Evolutionary conservation across 2,329 filamentous ascomycete genomes (phyloP).

Genomic region (Xylaria sp.): DNA sequence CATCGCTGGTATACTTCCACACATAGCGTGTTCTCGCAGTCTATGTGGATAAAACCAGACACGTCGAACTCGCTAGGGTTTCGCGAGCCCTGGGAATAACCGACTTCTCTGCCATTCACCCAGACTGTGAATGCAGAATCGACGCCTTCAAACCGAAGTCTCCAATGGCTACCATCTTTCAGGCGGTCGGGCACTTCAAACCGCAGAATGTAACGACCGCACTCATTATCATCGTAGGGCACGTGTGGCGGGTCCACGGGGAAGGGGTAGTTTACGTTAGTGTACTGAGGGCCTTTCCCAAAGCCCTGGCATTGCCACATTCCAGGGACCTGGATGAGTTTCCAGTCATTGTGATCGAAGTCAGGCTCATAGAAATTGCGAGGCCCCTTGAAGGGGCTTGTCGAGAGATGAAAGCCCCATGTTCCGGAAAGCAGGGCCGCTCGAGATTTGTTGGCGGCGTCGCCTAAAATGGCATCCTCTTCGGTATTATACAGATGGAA

Average conservation of each 20-base stretch:
- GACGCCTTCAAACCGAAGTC: conserved; percentile 80
- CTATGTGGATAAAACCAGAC: conserved; percentile 59
- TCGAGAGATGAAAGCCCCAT: conserved; percentile 65
- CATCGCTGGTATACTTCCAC: conserved; percentile 79
- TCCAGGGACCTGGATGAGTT: conserved; percentile 68
- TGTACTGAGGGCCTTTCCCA: conserved; percentile 70
- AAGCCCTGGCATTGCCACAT: conserved; percentile 77
- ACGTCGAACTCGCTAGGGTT: conserved; percentile 81
- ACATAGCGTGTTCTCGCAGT: conserved; percentile 65
- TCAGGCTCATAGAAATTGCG: conserved; percentile 52
- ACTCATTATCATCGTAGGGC: conserved; percentile 72
- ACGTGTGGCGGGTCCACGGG: conserved; percentile 73
- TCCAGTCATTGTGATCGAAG: conserved; percentile 55
- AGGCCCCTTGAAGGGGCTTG: conserved; percentile 60
- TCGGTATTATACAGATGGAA: conserved; percentile 65
- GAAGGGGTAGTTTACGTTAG: conserved; percentile 71
- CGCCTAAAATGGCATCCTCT: conserved; percentile 59
- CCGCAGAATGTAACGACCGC: conserved; percentile 69
- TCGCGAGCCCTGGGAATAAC: conserved; percentile 77
- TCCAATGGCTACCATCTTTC: conserved; percentile 62
- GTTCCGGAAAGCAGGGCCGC: conserved; percentile 61
- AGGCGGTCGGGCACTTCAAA: conserved; percentile 64
- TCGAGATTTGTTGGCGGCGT: conserved; percentile 53
- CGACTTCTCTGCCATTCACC: conserved; percentile 74
- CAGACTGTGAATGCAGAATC: conserved; percentile 78